phyloP scores from a whole-genome alignment of 768 basidiomycete species.

The Kwoniella europaea region DNA sequence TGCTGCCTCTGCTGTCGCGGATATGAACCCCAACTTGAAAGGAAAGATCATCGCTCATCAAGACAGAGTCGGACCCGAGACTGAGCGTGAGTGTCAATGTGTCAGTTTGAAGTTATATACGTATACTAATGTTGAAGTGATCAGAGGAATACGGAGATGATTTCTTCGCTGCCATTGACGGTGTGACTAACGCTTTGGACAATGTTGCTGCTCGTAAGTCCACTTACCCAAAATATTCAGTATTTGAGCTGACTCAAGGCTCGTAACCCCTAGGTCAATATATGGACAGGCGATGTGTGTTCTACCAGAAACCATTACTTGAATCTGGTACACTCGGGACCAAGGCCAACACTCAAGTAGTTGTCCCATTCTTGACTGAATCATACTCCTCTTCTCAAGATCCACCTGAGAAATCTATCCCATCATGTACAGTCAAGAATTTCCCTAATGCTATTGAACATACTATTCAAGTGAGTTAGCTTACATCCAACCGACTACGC shows the following conservation, averaged over 20 bases:
- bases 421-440: conserved; percentile 97
- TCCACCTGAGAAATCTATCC: conserved; percentile 95
- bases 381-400: conserved; percentile 98
- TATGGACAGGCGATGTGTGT: conserved; percentile 98
- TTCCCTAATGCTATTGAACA: conserved; percentile 98
- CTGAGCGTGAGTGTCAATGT: conserved; percentile 73
- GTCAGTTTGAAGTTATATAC: not conserved
- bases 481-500: not conserved
- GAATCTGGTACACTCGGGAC: conserved; percentile 98
- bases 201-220: conserved; percentile 90
- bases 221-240: conserved; percentile 57
- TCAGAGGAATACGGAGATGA: conserved; percentile 82
- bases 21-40: conserved; percentile 91
- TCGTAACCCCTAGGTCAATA: conserved; percentile 70
- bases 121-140: conserved; percentile 20
- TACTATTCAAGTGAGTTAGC: conserved; percentile 83
- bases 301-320: conserved; percentile 91
- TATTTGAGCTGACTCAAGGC: conserved; percentile 25
- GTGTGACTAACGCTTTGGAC: conserved; percentile 96
- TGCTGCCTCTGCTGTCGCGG: conserved; percentile 83
- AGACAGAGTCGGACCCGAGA: conserved; percentile 88
- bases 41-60: conserved; percentile 87
- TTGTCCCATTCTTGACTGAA: conserved; percentile 91
- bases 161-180: conserved; percentile 86
- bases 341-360: conserved; percentile 95